Evolutionary conservation across 2,329 filamentous ascomycete genomes (phyloP).

Genomic region (Magnaporthiopsis rhizophila): DNA sequence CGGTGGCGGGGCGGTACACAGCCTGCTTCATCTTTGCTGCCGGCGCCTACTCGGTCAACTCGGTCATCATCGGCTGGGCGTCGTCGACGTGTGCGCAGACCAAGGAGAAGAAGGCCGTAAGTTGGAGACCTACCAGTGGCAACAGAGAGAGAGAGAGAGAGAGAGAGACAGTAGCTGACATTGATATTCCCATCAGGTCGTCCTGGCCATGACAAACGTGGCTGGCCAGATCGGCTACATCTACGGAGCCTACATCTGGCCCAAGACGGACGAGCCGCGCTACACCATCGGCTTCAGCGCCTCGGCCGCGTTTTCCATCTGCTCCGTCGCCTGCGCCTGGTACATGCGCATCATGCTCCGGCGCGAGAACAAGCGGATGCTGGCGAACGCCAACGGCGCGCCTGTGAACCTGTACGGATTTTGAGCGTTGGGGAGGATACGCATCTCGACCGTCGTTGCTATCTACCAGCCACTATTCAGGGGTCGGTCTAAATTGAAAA

Average conservation of each 20-base stretch:
- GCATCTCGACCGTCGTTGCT: too few relatives aligned
- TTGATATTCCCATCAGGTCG: neutral
- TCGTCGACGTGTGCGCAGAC: constrained; percentile 58
- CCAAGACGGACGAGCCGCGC: neutral
- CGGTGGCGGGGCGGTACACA: constrained; percentile 33
- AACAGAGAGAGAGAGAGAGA: too few relatives aligned
- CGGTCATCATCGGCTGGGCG: constrained; percentile 67
- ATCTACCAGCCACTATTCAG: too few relatives aligned
- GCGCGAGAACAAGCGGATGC: constrained; percentile 17
- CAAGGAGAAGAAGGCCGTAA: constrained; percentile 54
- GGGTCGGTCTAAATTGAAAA: too few relatives aligned
- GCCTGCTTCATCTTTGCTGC: constrained; percentile 38
- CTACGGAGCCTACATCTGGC: constrained; percentile 7
- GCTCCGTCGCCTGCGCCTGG: constrained; percentile 13
- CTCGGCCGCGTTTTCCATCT: constrained; percentile 3
- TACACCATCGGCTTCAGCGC: constrained; percentile 5
- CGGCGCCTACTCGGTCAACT: constrained; percentile 56
- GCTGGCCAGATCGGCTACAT: constrained; percentile 4
- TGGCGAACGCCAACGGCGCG: neutral
- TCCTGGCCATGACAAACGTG: constrained; percentile 41
- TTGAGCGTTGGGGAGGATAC: neutral
- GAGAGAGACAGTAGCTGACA: too few relatives aligned
- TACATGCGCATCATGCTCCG: constrained; percentile 14
- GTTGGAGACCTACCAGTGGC: neutral
- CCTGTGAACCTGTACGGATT: constrained; percentile 2